These are phyloP conservation scores for Stereum hirsutum DNA, from an alignment of 1,284 basidiomycete genomes.

Conservation along the genomic window DNA sequence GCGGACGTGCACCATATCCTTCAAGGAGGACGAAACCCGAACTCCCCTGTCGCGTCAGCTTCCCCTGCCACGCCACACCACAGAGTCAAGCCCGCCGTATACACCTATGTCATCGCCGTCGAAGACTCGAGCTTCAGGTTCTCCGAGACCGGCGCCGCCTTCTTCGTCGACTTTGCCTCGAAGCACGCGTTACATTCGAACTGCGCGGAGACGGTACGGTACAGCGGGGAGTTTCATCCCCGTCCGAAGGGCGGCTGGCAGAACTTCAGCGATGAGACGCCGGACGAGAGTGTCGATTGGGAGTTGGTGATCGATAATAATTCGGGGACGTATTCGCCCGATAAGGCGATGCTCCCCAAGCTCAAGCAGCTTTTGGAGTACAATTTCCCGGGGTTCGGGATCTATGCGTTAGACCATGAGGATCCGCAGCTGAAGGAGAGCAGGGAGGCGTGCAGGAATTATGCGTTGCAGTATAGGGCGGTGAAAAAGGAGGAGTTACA, in stretches of 20 bases:
- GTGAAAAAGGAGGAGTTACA: conserved; percentile 48
- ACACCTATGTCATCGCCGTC: conserved; percentile 66
- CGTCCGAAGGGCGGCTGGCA: conserved; percentile 62
- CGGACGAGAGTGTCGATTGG: conserved; percentile 51
- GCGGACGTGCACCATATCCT: conserved; percentile 43
- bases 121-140: conserved; percentile 68
- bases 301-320: conserved; percentile 74
- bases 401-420: conserved; percentile 46
- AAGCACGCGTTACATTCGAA: conserved; percentile 42
- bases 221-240: conserved; percentile 73
- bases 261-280: conserved; percentile 40
- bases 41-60: conserved; percentile 16
- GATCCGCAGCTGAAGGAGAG: conserved; percentile 52
- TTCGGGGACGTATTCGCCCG: conserved; percentile 67
- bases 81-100: conserved; percentile 68
- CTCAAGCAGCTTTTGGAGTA: conserved; percentile 49
- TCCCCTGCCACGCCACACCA: conserved; percentile 19
- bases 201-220: conserved; percentile 43
- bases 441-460: conserved; percentile 53
- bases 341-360: conserved; percentile 42
- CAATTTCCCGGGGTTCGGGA: conserved; percentile 59
- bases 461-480: conserved; percentile 48
- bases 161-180: conserved; percentile 76
- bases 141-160: conserved; percentile 71
- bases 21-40: conserved; percentile 28